These are phyloP conservation scores for Saitozyma podzolica DNA, from an alignment of 768 basidiomycete species.

Conservation along the genomic window DNA sequence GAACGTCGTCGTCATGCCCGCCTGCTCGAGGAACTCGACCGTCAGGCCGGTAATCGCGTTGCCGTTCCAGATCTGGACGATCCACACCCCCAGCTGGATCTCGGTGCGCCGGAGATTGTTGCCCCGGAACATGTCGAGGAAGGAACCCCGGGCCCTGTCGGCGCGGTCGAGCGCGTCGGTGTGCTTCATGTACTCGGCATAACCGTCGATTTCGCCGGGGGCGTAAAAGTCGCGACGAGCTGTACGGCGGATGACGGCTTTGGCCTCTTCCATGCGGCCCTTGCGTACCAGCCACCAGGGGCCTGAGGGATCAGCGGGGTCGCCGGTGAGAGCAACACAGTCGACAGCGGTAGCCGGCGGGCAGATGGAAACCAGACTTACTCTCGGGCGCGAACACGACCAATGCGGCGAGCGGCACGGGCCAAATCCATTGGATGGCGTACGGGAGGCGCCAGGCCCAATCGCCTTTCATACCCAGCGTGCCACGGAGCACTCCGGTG, in stretches of 20 bases:
- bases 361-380: background rate
- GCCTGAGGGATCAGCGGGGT: conserved; percentile 24
- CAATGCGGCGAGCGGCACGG: conserved; percentile 17
- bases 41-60: background rate
- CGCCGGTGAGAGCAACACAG: background rate
- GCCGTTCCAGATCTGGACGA: conserved; percentile 16
- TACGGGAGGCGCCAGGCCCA: conserved; percentile 25
- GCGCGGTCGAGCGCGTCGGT: conserved; percentile 51
- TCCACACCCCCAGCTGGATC: conserved; percentile 30
- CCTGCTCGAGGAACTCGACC: background rate
- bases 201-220: conserved; percentile 39
- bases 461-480: conserved; percentile 22
- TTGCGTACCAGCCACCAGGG: conserved; percentile 52
- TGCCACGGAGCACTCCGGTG: conserved; percentile 28
- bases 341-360: conserved; percentile 10
- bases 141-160: conserved; percentile 39
- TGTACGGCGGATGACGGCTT: background rate
- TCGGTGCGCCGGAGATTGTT: conserved; percentile 49
- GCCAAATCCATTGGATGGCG: conserved; percentile 32
- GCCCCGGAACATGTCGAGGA: conserved; percentile 52
- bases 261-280: conserved; percentile 30
- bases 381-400: conserved; percentile 18
- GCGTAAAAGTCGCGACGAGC: conserved; percentile 20
- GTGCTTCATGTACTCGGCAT: conserved; percentile 51
- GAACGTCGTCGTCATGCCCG: background rate